A percentile compares a stretch with the other conserved stretches of the same genome.
Conservation (phyloP, 108 stramenopile genomes). For the Nitzschia sp. region DNA sequence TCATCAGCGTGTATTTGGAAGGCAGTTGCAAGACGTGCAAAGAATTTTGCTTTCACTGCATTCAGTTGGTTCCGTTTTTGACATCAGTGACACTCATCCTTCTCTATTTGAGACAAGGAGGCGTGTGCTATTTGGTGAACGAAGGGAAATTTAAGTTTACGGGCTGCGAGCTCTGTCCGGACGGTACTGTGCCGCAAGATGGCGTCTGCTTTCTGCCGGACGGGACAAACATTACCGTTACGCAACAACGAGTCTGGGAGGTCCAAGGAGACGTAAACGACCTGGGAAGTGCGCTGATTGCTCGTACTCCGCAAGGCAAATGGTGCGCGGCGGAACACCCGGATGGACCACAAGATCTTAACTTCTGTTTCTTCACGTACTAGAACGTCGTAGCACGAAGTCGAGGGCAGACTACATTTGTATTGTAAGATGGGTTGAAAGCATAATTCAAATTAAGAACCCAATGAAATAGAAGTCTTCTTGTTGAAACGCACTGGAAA, state of each 20-base stretch:
- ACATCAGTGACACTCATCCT: slow-evolving; percentile 7
- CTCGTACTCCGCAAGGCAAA: slow-evolving; percentile 6
- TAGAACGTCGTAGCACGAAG: too few relatives aligned
- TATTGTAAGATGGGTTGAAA: too few relatives aligned
- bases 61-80: slow-evolving; percentile 13
- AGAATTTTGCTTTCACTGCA: not conserved
- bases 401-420: too few relatives aligned
- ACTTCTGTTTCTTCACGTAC: slow-evolving; percentile 26
- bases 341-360: not conserved
- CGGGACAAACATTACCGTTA: not conserved
- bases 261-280: slow-evolving; percentile 2
- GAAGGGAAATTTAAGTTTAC: not conserved
- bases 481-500: slow-evolving; percentile 8
- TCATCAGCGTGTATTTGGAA: slow-evolving; percentile 9
- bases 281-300: not conserved
- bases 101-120: slow-evolving; percentile 16
- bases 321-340: slow-evolving; percentile 7
- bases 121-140: slow-evolving; percentile 14
- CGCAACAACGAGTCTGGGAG: not conserved
- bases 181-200: not conserved
- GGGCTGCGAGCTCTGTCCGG: slow-evolving; percentile 20
- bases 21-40: not conserved
- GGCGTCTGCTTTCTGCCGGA: not conserved
- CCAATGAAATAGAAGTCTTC: too few relatives aligned
- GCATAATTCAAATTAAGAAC: too few relatives aligned